Evolutionary conservation across 208 protist species (phyloP), one percentile per base, ranked within the genome.

Genomic region (Trichomonas vaginalis): DNA sequence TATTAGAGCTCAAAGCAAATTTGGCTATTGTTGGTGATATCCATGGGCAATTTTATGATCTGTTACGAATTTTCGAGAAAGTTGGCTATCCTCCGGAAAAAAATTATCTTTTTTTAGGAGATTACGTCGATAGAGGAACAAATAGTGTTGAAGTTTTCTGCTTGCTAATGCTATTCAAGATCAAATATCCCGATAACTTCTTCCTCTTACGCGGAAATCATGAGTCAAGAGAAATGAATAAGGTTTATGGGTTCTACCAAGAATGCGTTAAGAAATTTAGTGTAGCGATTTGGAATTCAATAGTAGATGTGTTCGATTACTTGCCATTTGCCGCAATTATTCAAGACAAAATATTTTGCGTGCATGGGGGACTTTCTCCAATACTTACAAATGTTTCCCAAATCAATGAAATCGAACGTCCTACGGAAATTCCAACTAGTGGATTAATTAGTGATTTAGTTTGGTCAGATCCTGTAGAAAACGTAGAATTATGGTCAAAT

Each of bases 361-460:
- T 88, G 12, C 82, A 88, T 48, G 82, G 82, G 21, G 82, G 82
- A 48, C 0, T 88, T 47, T 88, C 82, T 45, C 40, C 82, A 3
- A 32, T 47, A 10, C 82, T 88, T 48, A 47, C 0, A 47, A n/a
- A 45, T 47, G 37, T 88, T 32, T 4, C 35, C 46, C 82, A 88
- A 32, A 88, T 88, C 37, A 48, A 45, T 21, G 35, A n/a, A 32
- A 48, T 88, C 8, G 37, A 88, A 48, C 23, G 82, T 3, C 82
- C 82, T 0, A 32, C 37, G n/a, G 40, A 88, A 47, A 47, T 47
- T 32, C 82, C 40, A 32, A 15, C 10, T 23, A 10, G 0, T 15
- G 98, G 99, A 3, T 97, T 99, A 47, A 98, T 99, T 21, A 99
- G 99, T 97, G 99, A 99, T 96, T 97, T 99, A 47, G 96, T 99